Evolutionary conservation across 1,284 basidiomycete genomes (phyloP).

Genomic region (Ustilago trichophora): DNA sequence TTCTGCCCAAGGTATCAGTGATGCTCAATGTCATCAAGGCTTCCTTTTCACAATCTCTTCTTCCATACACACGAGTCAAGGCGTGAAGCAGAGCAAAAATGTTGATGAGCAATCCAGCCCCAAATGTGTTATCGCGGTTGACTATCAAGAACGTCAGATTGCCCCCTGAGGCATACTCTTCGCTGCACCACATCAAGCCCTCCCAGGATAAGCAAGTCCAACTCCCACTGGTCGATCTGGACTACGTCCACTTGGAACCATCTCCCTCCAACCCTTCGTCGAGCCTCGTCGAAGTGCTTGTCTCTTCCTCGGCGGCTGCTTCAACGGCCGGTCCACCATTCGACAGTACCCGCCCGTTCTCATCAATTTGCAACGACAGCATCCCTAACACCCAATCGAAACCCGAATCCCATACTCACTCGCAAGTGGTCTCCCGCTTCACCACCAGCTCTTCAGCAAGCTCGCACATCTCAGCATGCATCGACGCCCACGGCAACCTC

Average conservation of each 20-base stretch:
- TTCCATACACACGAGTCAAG: too few relatives aligned
- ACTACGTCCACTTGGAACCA: slow-evolving; percentile 7
- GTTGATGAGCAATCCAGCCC: too few relatives aligned
- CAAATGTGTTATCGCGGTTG: too few relatives aligned
- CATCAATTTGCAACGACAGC: background rate
- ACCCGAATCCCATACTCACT: too few relatives aligned
- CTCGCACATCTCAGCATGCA: background rate
- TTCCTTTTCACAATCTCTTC: too few relatives aligned
- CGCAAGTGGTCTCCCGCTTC: slow-evolving; percentile 12
- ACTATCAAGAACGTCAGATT: slow-evolving; percentile 21
- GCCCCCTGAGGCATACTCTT: slow-evolving; percentile 7
- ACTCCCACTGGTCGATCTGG: slow-evolving; percentile 15
- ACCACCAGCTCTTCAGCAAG: background rate
- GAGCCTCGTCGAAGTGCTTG: slow-evolving; percentile 5
- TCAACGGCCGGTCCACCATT: background rate
- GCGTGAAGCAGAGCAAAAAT: too few relatives aligned
- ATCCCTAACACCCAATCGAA: too few relatives aligned
- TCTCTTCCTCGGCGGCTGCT: background rate
- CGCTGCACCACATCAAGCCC: background rate
- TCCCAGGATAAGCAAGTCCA: background rate
- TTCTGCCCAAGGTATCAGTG: too few relatives aligned
- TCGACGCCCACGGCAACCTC: slow-evolving; percentile 23
- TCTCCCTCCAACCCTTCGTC: background rate
- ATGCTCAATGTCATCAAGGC: too few relatives aligned
- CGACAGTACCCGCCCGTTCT: slow-evolving; percentile 2